Percentiles rank a stretch among this genome's conserved stretches.
Evolutionary conservation across 345 rosid species (phyloP).

Genomic region (Aquilaria sinensis): DNA sequence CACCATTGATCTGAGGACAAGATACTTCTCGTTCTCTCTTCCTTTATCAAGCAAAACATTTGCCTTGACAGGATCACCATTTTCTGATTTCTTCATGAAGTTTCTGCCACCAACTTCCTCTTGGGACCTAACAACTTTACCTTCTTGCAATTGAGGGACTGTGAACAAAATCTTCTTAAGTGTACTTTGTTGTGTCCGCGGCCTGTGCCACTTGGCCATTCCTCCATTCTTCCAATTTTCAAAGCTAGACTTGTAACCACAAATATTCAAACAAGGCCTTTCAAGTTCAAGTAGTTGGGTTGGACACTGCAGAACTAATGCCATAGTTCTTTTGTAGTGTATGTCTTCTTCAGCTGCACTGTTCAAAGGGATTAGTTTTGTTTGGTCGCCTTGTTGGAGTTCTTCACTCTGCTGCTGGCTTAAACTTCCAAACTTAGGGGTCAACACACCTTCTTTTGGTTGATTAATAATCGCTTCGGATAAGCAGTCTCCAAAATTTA

Average conservation of each 20-base stretch:
- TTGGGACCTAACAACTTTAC: neutral
- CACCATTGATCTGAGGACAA: conserved; percentile 48
- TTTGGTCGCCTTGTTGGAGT: conserved; percentile 35
- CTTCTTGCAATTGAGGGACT: conserved; percentile 55
- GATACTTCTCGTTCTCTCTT: conserved; percentile 49
- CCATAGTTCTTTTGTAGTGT: conserved; percentile 44
- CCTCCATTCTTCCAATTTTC: conserved; percentile 51
- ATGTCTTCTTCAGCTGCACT: conserved; percentile 32
- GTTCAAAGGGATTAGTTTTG: conserved; percentile 35
- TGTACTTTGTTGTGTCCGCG: conserved; percentile 39
- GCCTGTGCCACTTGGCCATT: conserved; percentile 13
- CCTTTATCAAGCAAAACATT: conserved; percentile 22
- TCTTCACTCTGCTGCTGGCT: conserved; percentile 19
- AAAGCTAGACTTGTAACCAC: conserved; percentile 50
- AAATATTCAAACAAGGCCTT: conserved; percentile 17
- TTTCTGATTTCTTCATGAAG: conserved; percentile 4
- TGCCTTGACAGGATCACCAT: conserved; percentile 12
- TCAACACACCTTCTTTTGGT: conserved; percentile 8
- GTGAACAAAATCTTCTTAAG: conserved; percentile 50
- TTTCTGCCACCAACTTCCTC: conserved; percentile 17
- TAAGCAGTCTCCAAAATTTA: conserved; percentile 27
- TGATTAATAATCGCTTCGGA: conserved; percentile 23
- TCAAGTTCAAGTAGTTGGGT: conserved; percentile 6
- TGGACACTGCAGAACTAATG: conserved; percentile 36
- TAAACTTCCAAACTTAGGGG: conserved; percentile 12